These are phyloP conservation scores for Nitzschia sp. DNA, from an alignment of 108 stramenopile species.

Conservation along the genomic window DNA sequence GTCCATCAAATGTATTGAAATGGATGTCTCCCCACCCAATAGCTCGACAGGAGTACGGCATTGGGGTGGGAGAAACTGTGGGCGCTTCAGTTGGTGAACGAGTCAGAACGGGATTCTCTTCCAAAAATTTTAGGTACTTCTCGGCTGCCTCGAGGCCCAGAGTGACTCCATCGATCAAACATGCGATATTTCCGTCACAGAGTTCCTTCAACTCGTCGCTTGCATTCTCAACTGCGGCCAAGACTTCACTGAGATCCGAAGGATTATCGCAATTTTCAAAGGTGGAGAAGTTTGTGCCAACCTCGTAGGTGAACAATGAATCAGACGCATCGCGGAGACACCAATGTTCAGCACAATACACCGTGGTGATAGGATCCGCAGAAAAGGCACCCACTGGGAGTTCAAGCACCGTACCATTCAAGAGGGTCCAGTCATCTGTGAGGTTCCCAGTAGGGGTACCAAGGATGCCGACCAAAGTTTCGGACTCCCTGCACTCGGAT, in stretches of 20 bases:
- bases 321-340: not conserved
- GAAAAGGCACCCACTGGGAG: too few relatives aligned
- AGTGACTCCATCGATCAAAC: not conserved
- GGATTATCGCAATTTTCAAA: conserved; percentile 3
- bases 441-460: too few relatives aligned
- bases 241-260: too few relatives aligned
- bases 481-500: too few relatives aligned
- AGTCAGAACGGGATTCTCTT: not conserved
- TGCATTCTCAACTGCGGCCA: not conserved
- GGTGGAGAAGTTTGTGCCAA: not conserved
- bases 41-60: not conserved
- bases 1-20: conserved; percentile 21
- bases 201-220: not conserved
- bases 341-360: not conserved
- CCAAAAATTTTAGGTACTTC: not conserved
- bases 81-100: too few relatives aligned
- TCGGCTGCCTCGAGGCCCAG: conserved; percentile 1
- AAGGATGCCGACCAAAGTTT: too few relatives aligned
- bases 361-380: too few relatives aligned
- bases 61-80: too few relatives aligned
- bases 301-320: conserved; percentile 4
- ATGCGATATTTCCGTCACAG: not conserved
- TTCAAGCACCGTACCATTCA: too few relatives aligned
- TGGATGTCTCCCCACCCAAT: conserved; percentile 16
- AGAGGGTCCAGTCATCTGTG: too few relatives aligned